Evolutionary conservation across 371 early-diverging fungal genomes (phyloP), one percentile per base, ranked within the genome.

Genomic region (Mortierella sp.): DNA sequence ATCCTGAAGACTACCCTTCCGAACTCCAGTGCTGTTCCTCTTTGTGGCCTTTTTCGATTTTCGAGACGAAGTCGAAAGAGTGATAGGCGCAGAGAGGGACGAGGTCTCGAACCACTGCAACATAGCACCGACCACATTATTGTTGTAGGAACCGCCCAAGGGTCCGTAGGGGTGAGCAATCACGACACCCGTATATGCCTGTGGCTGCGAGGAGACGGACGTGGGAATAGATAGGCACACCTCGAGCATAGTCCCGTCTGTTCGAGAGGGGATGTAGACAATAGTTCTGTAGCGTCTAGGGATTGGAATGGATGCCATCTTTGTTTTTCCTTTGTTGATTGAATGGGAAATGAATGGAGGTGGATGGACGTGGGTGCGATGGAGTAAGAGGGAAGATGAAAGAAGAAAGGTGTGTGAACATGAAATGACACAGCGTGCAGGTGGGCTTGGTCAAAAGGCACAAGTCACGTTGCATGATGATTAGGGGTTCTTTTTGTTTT

Each of bases 161-260:
- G 88, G 88, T 4, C 84, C 84, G 73, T 88, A 88, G 0, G 88
- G 88, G 55, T 88, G 88, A 0, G 88, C 68, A 11, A 88, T 83
- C 19, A 88, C 79, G 45, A 88, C 84, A 14, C 88, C 84, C 10
- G 84, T 84, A 45, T 80, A 71, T 13, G 45, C 75, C 8, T 73
- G 80, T 24, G 80, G 81, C 9, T 78, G 72, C 16, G 84, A 70
- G 28, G 77, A 75, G 47, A 72, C 65, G 14, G 50, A 78, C 31
- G 79, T 80, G 19, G 82, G 84, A n/a, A 84, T 77, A 7, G 88
- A 88, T 16, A 88, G 70, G 16, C 78, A 80, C 26, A 81, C 81
- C 44, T 88, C 88, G 31, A 88, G 84, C 70, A 80, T 65, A 57
- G 74, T 75, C 14, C 75, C 81, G 74, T 88, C 88, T n/a, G 58